These are phyloP conservation scores for Penicillium waksmanii DNA, from an alignment of 495 filamentous ascomycete species.

Conservation along the genomic window DNA sequence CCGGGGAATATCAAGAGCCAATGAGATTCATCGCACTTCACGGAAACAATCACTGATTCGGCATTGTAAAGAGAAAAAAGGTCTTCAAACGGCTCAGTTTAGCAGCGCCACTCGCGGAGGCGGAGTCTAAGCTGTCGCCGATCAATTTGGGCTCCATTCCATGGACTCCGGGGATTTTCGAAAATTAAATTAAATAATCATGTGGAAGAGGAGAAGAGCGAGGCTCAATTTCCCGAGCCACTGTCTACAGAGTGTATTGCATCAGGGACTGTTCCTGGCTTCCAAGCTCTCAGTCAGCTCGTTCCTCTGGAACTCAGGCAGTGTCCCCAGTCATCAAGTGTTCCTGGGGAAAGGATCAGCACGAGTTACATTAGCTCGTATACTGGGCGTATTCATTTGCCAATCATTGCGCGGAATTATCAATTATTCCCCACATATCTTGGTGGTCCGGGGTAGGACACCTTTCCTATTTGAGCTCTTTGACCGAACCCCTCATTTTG, in stretches of 20 bases:
- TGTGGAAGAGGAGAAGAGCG: slow-evolving; percentile 1
- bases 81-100: neutral
- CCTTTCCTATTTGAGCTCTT: slow-evolving; percentile 6
- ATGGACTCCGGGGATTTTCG: slow-evolving; percentile 1
- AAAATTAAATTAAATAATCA: slow-evolving; percentile 4
- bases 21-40: neutral
- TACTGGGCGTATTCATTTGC: neutral
- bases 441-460: slow-evolving; percentile 10
- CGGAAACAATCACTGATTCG: neutral
- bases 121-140: slow-evolving; percentile 5
- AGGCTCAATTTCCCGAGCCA: neutral
- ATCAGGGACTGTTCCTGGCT: slow-evolving; percentile 4
- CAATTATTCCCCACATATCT: slow-evolving; percentile 5
- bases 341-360: slow-evolving; percentile 4
- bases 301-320: neutral
- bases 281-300: neutral
- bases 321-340: neutral
- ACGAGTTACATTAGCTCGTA: slow-evolving; percentile 6
- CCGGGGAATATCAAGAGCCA: slow-evolving; percentile 13
- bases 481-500: slow-evolving; percentile 16
- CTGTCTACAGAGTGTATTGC: neutral
- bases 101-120: slow-evolving; percentile 2
- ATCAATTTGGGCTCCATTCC: slow-evolving; percentile 1
- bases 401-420: slow-evolving; percentile 2
- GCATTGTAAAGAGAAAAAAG: neutral